Conservation (phyloP, 1,139 yeast species). For the Candida tetrigidarum region DNA sequence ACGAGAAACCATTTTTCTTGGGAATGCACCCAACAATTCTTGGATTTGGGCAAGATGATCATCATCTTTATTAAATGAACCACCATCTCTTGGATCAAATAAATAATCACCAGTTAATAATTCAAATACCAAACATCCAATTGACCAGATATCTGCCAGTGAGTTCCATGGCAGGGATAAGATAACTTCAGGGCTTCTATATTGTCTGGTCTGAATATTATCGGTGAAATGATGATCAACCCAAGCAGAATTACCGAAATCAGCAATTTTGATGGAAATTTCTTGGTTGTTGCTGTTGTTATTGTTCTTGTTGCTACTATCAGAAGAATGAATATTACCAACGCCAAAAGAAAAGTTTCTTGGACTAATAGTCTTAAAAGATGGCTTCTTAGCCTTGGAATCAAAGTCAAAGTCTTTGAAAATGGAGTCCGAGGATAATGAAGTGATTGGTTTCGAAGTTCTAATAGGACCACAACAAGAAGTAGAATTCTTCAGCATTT, state of each 20-base stretch:
- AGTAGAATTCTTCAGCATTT: constrained; percentile 28
- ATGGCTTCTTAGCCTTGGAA: constrained; percentile 9
- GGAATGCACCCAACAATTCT: constrained; percentile 65
- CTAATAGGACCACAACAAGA: constrained; percentile 27
- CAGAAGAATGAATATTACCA: neutral
- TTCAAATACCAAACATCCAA: constrained; percentile 82
- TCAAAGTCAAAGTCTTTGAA: constrained; percentile 23
- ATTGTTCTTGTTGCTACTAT: neutral
- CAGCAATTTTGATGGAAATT: constrained; percentile 64
- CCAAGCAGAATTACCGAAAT: constrained; percentile 87
- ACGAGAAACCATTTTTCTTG: constrained; percentile 48
- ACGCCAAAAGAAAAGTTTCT: constrained; percentile 11
- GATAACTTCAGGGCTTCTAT: constrained; percentile 79
- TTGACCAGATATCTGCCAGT: constrained; percentile 82
- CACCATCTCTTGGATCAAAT: constrained; percentile 79
- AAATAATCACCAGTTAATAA: constrained; percentile 82
- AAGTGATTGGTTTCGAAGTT: constrained; percentile 33
- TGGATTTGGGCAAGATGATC: constrained; percentile 86
- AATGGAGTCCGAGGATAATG: constrained; percentile 24
- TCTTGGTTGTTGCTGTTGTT: constrained; percentile 1
- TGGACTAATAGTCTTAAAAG: constrained; percentile 15
- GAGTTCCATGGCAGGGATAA: constrained; percentile 80
- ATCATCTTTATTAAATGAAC: constrained; percentile 69
- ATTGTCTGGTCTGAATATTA: constrained; percentile 87
- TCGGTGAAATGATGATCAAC: constrained; percentile 73